A percentile compares a stretch with the other conserved stretches of the same genome.
phyloP scores from a whole-genome alignment of 2,329 filamentous ascomycete species.

The Penicillium psychrosexuale region DNA sequence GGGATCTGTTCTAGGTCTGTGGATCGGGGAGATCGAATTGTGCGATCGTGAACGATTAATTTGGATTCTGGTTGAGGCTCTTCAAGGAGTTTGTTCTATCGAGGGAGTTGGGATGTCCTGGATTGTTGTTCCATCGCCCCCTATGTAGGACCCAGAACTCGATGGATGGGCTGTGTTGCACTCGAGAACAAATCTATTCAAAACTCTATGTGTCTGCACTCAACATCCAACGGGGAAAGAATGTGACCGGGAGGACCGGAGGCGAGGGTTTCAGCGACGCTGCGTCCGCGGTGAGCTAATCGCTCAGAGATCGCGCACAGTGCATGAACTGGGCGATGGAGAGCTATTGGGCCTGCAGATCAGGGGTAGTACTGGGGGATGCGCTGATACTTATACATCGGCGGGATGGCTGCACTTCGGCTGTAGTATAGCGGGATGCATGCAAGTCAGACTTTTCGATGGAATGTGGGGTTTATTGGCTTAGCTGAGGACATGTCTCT shows the following conservation, averaged over 20 bases:
- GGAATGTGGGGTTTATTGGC: constrained; percentile 23
- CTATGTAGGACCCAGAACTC: background rate
- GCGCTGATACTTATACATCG: constrained; percentile 19
- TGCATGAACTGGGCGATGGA: constrained; percentile 10
- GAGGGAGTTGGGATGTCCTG: background rate
- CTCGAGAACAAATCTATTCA: background rate
- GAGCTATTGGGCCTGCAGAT: constrained; percentile 13
- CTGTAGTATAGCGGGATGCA: constrained; percentile 19
- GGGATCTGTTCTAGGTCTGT: background rate
- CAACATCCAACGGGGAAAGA: constrained; percentile 8
- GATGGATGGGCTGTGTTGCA: background rate
- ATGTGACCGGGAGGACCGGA: constrained; percentile 19
- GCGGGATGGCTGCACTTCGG: constrained; percentile 6
- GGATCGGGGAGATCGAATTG: background rate
- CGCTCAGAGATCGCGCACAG: background rate
- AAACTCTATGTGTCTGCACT: constrained; percentile 4
- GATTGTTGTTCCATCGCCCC: background rate
- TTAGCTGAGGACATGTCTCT: constrained; percentile 3
- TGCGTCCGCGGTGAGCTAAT: constrained; percentile 2
- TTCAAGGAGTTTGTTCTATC: background rate
- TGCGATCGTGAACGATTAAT: background rate
- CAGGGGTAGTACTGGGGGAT: constrained; percentile 15
- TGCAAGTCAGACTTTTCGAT: constrained; percentile 24
- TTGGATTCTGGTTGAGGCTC: background rate
- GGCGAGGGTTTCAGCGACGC: constrained; percentile 17